Base-by-base conservation (phyloP, 2,329 filamentous ascomycete species). In the Pseudocercospora musae region DNA sequence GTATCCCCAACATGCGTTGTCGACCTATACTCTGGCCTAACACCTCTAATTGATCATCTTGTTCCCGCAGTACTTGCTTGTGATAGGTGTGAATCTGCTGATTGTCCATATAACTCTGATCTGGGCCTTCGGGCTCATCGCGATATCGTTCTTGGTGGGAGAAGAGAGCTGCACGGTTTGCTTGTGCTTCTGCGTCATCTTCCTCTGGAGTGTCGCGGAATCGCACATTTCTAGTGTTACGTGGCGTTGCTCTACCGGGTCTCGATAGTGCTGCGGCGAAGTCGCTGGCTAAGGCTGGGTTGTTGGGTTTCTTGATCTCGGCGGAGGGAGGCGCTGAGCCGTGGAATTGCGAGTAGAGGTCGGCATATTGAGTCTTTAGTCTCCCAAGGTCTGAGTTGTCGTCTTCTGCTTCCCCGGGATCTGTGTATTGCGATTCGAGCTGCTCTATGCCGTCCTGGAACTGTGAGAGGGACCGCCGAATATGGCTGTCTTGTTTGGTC, bases 21-120 rank as follows among this genome's bases (percentile, higher is more conserved):
- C 95, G 86, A 3, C 90, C 85, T 69, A 99, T 97, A 62, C 87
- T 91, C 71, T 87, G 86, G n/a, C 93, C 91, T 3, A 99, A 81
- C 9, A 85, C 83, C 75, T 98, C 94, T n/a, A 99, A 84, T 76
- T 96, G 92, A 68, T 91, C 89, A 74, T 99, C 95, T 78, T 99
- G 95, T 65, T 97, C 88, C n/a, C 84, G 83, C 40, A 99, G 81
- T 25, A 96, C 87, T 65, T 87, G 87, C 60, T 84, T 81, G 78
- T 99, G 95, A 77, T 96, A 93, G 21, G 84, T 82, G 78, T 97
- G 90, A 67, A 98, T 88, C 78, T 97, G 92, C 75, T 89, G 82
- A 77, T 98, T 98, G 74, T 84, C 83, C 73, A 96, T 81, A 9
- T 78, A 75, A 5, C 77, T 78, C 13, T 87, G 83, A 67, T 89